Evolutionary conservation across 2,329 filamentous ascomycete genomes (phyloP), one percentile per base, ranked within the genome.

Genomic region (Sarocladium oryzae): DNA sequence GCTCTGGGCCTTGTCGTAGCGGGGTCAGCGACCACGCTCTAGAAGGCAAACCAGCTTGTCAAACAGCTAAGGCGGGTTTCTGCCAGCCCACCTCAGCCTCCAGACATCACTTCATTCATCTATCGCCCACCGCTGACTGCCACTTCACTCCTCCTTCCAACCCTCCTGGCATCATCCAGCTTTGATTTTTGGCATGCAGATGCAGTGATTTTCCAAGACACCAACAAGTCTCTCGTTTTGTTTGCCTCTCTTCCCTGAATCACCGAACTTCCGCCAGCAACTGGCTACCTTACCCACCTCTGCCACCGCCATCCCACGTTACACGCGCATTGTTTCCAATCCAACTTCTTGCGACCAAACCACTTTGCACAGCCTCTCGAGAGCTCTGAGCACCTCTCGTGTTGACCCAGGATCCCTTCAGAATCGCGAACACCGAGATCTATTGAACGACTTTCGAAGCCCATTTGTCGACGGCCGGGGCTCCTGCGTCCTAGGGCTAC

Each of bases 1-100:
- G 43, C 43, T 18, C 26, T 48, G 26, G 10, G 28, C 24, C n/a
- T n/a, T 21, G 26, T 9, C 28, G n/a, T 33, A 48, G 43, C 43
- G 43, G 43, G 43, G 43, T 48, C 26, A 10, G 15, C 20, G 23
- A 45, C 24, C 43, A 16, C 15, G 24, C 26, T 48, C 43, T 26
- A 48, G 43, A 48, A 48, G 43, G n/a, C n/a, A n/a, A n/a, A n/a
- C n/a, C n/a, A n/a, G n/a, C n/a, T n/a, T n/a, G n/a, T n/a, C n/a
- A n/a, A n/a, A n/a, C n/a, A n/a, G n/a, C n/a, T n/a, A n/a, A n/a
- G n/a, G n/a, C n/a, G n/a, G n/a, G 43, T 48, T 48, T 48, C 43
- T 48, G 43, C 43, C 43, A 48, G n/a, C 43, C 43, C 24, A 48
- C 40, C 40, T 43, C 40, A 48, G 43, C 43, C 40, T 16, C 21